Evolutionary conservation across 768 basidiomycete species (phyloP).

Genomic region (Gloeopeniophorella convolvens): DNA sequence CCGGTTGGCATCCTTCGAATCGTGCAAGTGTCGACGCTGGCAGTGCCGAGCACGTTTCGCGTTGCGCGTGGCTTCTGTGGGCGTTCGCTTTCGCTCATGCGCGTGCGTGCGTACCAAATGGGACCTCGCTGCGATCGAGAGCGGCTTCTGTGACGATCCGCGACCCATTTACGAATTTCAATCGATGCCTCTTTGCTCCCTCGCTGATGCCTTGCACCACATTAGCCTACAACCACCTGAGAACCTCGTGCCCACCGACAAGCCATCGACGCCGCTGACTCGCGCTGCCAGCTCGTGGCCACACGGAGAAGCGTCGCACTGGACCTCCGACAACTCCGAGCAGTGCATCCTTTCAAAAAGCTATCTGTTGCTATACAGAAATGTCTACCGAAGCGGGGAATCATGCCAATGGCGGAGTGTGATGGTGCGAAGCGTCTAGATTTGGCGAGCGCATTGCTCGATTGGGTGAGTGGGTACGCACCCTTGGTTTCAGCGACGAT

Average conservation of each 20-base stretch:
- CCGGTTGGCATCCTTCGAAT: no score
- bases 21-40: background rate
- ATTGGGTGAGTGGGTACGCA: background rate
- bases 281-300: no score
- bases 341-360: slow-evolving; percentile 3
- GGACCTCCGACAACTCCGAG: slow-evolving; percentile 1
- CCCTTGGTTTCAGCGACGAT: slow-evolving; percentile 6
- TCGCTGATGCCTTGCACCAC: no score
- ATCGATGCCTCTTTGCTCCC: no score
- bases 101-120: slow-evolving; percentile 5
- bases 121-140: slow-evolving; percentile 16
- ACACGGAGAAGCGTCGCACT: background rate
- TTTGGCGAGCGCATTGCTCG: slow-evolving; percentile 15
- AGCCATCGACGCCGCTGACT: no score
- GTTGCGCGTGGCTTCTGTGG: no score
- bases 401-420: slow-evolving; percentile 11
- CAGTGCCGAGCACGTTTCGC: background rate
- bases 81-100: slow-evolving; percentile 12
- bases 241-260: no score
- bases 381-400: slow-evolving; percentile 18
- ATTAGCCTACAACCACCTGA: no score
- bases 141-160: slow-evolving; percentile 19
- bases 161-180: no score
- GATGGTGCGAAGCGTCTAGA: slow-evolving; percentile 17
- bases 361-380: slow-evolving; percentile 16